Evolutionary conservation across 2,329 filamentous ascomycete species (phyloP), one percentile per base, ranked within the genome.

Genomic region (Hortaea werneckii): DNA sequence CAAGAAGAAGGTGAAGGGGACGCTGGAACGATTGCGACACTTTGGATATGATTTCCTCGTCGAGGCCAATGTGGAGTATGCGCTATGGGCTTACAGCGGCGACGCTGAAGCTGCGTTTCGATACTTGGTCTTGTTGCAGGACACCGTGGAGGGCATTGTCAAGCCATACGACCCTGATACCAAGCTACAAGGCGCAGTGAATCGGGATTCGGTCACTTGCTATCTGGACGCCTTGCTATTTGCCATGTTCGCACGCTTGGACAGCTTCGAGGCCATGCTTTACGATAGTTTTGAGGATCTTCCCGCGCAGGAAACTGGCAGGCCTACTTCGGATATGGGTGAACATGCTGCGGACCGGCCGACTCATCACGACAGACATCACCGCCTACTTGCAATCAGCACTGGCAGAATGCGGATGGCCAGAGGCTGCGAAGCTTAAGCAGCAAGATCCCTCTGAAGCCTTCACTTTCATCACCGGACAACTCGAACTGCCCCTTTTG

Each of bases 401-500:
- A 7, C 67, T 96, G 35, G 82, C 83, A 12, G 83, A 82, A 44
- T 95, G 89, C 62, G 92, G 90, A 4, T 96, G 92, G 92, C 70
- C 77, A 54, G 88, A 94, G 47, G 89, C 89, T 40, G 76, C 77
- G 20, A 67, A 77, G 47, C 62, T 86, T n/a, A 77, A 82, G 55
- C 92, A 96, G 61, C 92, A 98, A 66, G 92, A 98, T 65, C 87
- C 87, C 0, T 95, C 92, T 0, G 92, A 98, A 66, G 89, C 89
- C 1, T 96, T 96, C 62, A 86, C 83, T 0, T 95, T 95, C 63
- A 88, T 98, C 52, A 95, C 90, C 0, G 89, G 88, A 54, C 87
- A 83, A 20, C 75, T 98, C 13, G 83, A 94, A 56, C 67, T 96
- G 11, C 92, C 92, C 5, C 73, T 96, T 1, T 75, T 96, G 27